Evolutionary conservation across 2,329 filamentous ascomycete species (phyloP).

Genomic region (Ceratocystis destructans): DNA sequence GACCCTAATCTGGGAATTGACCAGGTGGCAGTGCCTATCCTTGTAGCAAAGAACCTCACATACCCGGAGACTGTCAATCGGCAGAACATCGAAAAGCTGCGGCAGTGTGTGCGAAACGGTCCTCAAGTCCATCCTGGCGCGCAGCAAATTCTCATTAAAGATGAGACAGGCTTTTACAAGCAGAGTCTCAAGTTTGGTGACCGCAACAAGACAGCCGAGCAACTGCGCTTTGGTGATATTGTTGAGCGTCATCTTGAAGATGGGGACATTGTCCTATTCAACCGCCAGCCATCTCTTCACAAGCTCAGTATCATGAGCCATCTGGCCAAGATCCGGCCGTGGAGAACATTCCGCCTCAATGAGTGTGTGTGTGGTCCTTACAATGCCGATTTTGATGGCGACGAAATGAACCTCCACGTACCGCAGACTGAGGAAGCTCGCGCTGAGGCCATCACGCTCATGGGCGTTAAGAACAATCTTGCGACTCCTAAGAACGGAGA

Average conservation of each 20-base stretch:
- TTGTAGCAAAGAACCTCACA: constrained; percentile 92
- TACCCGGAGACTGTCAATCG: constrained; percentile 81
- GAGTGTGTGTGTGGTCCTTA: constrained; percentile 97
- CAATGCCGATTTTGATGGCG: constrained; percentile 97
- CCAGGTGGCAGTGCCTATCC: constrained; percentile 77
- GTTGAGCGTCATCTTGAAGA: constrained; percentile 93
- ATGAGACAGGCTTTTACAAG: constrained; percentile 50
- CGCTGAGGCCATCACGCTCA: constrained; percentile 86
- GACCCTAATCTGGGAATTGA: constrained; percentile 91
- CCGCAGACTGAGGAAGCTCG: constrained; percentile 95
- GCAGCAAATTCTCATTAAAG: constrained; percentile 63
- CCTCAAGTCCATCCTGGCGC: constrained; percentile 74
- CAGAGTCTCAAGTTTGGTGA: constrained; percentile 64
- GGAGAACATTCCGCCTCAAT: constrained; percentile 91
- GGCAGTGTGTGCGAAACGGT: constrained; percentile 60
- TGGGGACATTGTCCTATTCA: constrained; percentile 92
- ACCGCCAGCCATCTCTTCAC: constrained; percentile 91
- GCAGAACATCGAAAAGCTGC: constrained; percentile 74
- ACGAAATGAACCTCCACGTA: constrained; percentile 98
- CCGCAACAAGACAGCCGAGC: constrained; percentile 54
- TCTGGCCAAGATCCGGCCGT: constrained; percentile 80
- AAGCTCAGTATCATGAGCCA: constrained; percentile 98
- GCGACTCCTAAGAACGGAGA: constrained; percentile 95
- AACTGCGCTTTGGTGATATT: constrained; percentile 68
- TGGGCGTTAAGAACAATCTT: constrained; percentile 96